These are phyloP conservation scores for Tephrocybe rancida DNA, from an alignment of 768 basidiomycete genomes.

Conservation along the genomic window DNA sequence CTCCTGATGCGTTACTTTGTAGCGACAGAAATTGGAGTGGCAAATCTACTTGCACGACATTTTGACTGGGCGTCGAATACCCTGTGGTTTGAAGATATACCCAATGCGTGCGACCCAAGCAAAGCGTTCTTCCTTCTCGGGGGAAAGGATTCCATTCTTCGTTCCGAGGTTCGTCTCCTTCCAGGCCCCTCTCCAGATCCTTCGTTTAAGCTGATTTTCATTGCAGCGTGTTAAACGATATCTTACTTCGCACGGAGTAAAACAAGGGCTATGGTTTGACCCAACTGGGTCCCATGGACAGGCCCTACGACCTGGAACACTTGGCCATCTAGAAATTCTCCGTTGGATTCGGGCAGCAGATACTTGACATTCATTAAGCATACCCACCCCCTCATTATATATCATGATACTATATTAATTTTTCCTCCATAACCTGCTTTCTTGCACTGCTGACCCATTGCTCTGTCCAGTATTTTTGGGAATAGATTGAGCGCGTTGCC, in stretches of 20 bases:
- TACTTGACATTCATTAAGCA: background rate
- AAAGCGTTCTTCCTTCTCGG: slow-evolving; percentile 79
- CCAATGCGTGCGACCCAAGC: slow-evolving; percentile 67
- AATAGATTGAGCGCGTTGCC: slow-evolving; percentile 58
- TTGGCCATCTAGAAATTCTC: slow-evolving; percentile 58
- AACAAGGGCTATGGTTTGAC: slow-evolving; percentile 66
- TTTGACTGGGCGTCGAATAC: slow-evolving; percentile 89
- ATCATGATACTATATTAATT: background rate
- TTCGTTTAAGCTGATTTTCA: background rate
- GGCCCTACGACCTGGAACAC: slow-evolving; percentile 53
- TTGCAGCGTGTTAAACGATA: slow-evolving; percentile 71
- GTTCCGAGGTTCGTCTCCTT: slow-evolving; percentile 55
- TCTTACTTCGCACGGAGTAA: slow-evolving; percentile 73
- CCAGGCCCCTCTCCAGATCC: background rate
- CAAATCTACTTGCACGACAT: slow-evolving; percentile 80
- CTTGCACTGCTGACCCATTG: background rate
- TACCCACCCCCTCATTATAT: slow-evolving; percentile 1
- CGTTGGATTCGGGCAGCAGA: slow-evolving; percentile 54
- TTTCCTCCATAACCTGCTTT: background rate
- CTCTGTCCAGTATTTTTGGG: slow-evolving; percentile 31
- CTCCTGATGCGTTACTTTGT: slow-evolving; percentile 88
- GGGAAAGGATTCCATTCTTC: slow-evolving; percentile 80
- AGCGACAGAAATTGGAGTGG: slow-evolving; percentile 83
- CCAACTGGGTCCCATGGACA: slow-evolving; percentile 65
- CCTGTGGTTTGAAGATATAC: slow-evolving; percentile 90